Base-by-base conservation (phyloP, 169 alveolate genomes). In the Cytauxzoon felis region DNA sequence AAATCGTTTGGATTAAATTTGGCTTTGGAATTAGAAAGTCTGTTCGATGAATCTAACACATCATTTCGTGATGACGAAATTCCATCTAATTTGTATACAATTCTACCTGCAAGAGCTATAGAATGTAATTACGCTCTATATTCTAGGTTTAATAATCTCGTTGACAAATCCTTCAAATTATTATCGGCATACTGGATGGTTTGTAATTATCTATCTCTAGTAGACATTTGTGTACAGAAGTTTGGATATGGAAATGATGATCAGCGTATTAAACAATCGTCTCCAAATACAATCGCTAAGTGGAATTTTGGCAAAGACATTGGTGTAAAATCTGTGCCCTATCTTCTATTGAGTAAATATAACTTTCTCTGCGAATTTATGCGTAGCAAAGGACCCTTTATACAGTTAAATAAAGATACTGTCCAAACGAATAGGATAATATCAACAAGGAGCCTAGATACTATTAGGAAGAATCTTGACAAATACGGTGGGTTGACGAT, bases 1-100 rank as follows among this genome's bases (percentile, higher is more conserved):
- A 62, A 50, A 1, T 4, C 82, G 8, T 62, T 71, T 13, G 82
- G 82, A 16, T 24, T 11, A 18, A 61, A 71, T 33, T 67, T 71
- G 36, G 54, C 82, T 29, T n/a, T 41, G 24, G 76, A 50, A 5
- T 18, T 71, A 26, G 78, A 71, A 13, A 19, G 7, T 11, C 76
- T 60, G 13, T 32, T 71, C 23, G 67, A 61, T 60, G 29, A 40
- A 36, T 62, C 40, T 19, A 67, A 62, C 5, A 49, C 47, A 1
- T 43, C n/a, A n/a, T 54, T 54, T n/a, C 38, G 42, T 3, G 38
- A 29, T 38, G 5, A 11, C n/a, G 29, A 54, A 9, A 38, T 33
- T 3, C 65, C 65, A 3, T 21, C 33, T 30, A 9, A 54, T 51
- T 38, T 49, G 65, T 24, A 19, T 3, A 36, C 56, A 3, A 38